Conservation (phyloP, 805 yeast species). For the Priceomyces castillae region DNA sequence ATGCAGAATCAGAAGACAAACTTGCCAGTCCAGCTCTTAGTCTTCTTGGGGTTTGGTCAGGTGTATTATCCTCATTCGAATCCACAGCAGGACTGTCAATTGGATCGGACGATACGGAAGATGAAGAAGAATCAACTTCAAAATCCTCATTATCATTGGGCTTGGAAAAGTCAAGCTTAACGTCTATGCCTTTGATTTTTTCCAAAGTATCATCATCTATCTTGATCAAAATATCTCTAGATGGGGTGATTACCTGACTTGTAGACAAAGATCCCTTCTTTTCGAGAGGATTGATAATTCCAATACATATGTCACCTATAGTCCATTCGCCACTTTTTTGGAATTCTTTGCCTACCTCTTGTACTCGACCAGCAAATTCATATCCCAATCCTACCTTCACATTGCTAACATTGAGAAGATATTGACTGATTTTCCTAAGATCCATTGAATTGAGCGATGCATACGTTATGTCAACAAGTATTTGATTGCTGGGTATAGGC, state of each 20-base stretch:
- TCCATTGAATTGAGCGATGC: conserved; percentile 69
- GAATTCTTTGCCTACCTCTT: conserved; percentile 51
- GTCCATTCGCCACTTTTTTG: conserved; percentile 12
- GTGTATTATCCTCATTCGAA: conserved; percentile 2
- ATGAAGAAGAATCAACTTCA: conserved; percentile 13
- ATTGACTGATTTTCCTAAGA: conserved; percentile 55
- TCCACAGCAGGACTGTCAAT: neutral
- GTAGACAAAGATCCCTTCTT: conserved; percentile 60
- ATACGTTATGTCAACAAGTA: conserved; percentile 57
- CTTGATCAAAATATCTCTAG: conserved; percentile 38
- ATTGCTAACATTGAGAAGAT: conserved; percentile 49
- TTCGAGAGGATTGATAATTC: conserved; percentile 50
- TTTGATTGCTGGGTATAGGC: conserved; percentile 46
- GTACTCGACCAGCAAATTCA: conserved; percentile 62
- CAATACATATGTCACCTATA: conserved; percentile 66
- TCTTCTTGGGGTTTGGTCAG: neutral
- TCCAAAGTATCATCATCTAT: conserved; percentile 23
- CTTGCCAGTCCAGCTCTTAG: conserved; percentile 2
- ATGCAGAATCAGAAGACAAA: conserved; percentile 11
- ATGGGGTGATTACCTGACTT: conserved; percentile 53
- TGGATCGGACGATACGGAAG: conserved; percentile 1
- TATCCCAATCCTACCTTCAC: conserved; percentile 65
- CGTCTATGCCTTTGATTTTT: conserved; percentile 20
- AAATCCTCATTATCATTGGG: conserved; percentile 10
- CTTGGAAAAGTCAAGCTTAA: conserved; percentile 17